phyloP scores from a whole-genome alignment of 257 asterid genomes.

The Solanum rostratum region DNA sequence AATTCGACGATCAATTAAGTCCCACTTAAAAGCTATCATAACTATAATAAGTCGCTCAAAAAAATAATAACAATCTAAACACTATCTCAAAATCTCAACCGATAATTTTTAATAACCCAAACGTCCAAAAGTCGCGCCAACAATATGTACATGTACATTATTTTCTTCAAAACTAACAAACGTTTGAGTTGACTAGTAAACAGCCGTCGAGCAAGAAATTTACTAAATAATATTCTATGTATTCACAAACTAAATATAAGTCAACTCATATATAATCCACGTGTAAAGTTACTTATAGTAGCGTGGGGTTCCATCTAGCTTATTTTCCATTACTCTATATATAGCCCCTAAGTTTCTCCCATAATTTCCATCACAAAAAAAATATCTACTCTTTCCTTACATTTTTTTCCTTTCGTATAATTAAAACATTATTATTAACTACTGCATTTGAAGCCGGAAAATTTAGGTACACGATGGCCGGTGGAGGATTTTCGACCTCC shows the following conservation, averaged over 20 bases:
- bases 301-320: not conserved
- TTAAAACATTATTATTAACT: not conserved
- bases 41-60: too few species aligned
- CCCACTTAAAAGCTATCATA: too few species aligned
- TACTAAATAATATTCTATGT: not conserved
- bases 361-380: slow-evolving; percentile 5
- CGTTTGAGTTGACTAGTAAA: not conserved
- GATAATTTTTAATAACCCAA: not conserved
- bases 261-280: slow-evolving; percentile 11
- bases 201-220: not conserved
- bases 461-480: slow-evolving; percentile 32
- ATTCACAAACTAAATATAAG: not conserved
- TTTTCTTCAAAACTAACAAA: not conserved
- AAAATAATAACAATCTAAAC: not conserved
- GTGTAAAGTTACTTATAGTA: slow-evolving; percentile 20
- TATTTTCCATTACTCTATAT: not conserved
- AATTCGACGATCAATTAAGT: not conserved
- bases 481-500: slow-evolving; percentile 52
- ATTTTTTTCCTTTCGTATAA: not conserved
- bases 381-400: not conserved
- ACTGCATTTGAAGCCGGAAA: not conserved
- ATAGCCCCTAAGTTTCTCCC: not conserved
- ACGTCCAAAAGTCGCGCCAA: not conserved
- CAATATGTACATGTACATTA: not conserved
- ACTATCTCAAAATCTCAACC: not conserved